Evolutionary conservation across 352 stramenopile genomes (phyloP).

Genomic region (Phytophthora aleatoria): DNA sequence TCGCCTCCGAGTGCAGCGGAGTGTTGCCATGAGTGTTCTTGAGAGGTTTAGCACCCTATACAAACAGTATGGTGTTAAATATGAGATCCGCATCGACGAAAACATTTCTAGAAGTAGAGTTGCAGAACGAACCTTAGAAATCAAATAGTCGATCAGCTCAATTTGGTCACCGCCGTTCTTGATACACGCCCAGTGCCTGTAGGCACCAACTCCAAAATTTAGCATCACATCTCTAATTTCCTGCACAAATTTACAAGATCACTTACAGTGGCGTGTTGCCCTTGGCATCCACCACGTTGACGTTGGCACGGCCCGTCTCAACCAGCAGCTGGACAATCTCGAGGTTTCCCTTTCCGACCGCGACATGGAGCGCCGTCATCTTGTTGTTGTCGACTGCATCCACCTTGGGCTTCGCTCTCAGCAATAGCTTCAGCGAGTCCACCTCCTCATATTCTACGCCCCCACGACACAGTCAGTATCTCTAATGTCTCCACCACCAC

Average conservation of each 20-base stretch:
- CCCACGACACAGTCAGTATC: background rate
- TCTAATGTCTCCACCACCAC: background rate
- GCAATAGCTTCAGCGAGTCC: constrained; percentile 63
- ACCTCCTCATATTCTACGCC: constrained; percentile 64
- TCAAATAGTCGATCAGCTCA: constrained; percentile 57
- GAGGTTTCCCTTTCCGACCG: constrained; percentile 64
- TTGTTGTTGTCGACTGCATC: constrained; percentile 70
- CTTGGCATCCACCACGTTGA: constrained; percentile 68
- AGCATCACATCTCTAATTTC: background rate
- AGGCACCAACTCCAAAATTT: constrained; percentile 5
- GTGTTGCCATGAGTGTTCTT: constrained; percentile 67
- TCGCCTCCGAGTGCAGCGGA: constrained; percentile 75
- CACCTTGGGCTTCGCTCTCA: constrained; percentile 65
- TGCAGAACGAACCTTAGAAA: constrained; percentile 51
- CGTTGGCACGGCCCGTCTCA: constrained; percentile 57
- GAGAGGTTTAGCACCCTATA: constrained; percentile 61
- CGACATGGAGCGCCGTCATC: constrained; percentile 78
- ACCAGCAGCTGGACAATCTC: constrained; percentile 65
- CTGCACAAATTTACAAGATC: background rate
- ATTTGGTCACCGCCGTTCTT: constrained; percentile 51
- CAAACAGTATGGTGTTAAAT: background rate
- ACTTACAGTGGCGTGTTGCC: constrained; percentile 72
- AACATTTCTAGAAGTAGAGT: background rate
- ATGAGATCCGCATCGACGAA: background rate
- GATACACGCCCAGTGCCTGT: constrained; percentile 77